Evolutionary conservation across 2,329 filamentous ascomycete genomes (phyloP).

Genomic region (Scedosporium dehoogii): DNA sequence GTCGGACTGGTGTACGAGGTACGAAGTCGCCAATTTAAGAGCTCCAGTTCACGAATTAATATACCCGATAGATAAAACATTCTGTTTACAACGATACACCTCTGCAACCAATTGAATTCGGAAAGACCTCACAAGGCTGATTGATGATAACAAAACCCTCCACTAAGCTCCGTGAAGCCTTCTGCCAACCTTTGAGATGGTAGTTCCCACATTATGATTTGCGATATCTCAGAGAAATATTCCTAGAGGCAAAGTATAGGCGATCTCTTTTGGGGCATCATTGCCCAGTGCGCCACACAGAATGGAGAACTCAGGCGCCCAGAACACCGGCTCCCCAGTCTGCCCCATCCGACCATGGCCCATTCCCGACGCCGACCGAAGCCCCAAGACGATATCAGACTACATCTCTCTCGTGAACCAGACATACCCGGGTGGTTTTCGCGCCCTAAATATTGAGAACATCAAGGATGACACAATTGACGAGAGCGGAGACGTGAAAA

Average conservation of each 20-base stretch:
- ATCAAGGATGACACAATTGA: constrained; percentile 48
- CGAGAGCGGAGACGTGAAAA: constrained; percentile 33
- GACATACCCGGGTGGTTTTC: constrained; percentile 68
- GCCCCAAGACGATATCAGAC: constrained; percentile 53
- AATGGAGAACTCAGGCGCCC: background rate
- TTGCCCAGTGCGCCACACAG: background rate
- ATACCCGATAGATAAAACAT: too few relatives aligned
- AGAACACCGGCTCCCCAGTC: constrained; percentile 5
- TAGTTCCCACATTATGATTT: background rate
- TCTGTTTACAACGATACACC: too few relatives aligned
- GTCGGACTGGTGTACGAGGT: too few relatives aligned
- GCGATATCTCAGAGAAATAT: background rate
- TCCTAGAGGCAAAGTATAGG: too few relatives aligned
- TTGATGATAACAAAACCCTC: too few relatives aligned
- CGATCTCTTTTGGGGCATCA: too few relatives aligned
- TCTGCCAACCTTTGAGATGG: too few relatives aligned
- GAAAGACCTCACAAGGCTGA: too few relatives aligned
- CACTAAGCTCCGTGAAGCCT: too few relatives aligned
- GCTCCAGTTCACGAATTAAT: too few relatives aligned
- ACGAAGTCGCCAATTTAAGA: too few relatives aligned
- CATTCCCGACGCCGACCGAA: constrained; percentile 41
- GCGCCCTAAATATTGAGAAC: constrained; percentile 63
- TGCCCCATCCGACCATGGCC: constrained; percentile 13
- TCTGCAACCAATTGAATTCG: too few relatives aligned
- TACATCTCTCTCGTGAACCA: constrained; percentile 71